A percentile compares a stretch with the other conserved stretches of the same genome.
phyloP scores from a whole-genome alignment of 768 basidiomycete species.

The Tylopilus felleus region DNA sequence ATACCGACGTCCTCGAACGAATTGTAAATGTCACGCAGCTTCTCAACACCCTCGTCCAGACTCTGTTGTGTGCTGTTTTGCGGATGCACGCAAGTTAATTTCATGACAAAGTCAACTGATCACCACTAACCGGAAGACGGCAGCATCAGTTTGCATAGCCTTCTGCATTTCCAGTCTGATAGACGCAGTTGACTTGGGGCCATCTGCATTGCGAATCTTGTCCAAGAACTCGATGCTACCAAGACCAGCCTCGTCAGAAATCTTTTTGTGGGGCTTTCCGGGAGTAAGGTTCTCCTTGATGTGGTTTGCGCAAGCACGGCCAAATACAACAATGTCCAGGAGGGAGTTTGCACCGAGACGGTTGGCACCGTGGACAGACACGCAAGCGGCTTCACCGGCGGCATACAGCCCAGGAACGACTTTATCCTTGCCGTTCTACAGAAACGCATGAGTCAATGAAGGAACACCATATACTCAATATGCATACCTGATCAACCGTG shows the following conservation, averaged over 20 bases:
- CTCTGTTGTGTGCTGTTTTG: constrained; percentile 71
- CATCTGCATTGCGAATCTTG: constrained; percentile 78
- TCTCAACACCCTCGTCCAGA: constrained; percentile 89
- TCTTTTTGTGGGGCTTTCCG: constrained; percentile 85
- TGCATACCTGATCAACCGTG: constrained; percentile 65
- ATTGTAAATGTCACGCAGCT: constrained; percentile 82
- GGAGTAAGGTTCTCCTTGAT: constrained; percentile 89
- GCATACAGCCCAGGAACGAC: constrained; percentile 96
- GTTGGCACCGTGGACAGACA: constrained; percentile 99
- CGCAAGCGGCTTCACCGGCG: constrained; percentile 97
- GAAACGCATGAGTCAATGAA: neutral
- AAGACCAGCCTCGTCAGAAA: constrained; percentile 83
- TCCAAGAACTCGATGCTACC: constrained; percentile 85
- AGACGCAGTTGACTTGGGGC: constrained; percentile 82
- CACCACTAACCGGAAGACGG: constrained; percentile 77
- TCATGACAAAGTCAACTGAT: neutral
- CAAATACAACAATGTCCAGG: constrained; percentile 98
- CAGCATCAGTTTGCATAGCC: constrained; percentile 97
- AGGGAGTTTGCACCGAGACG: constrained; percentile 99
- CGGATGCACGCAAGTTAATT: constrained; percentile 1
- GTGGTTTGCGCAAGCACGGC: constrained; percentile 98
- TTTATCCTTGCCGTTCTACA: constrained; percentile 80
- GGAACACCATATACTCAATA: neutral
- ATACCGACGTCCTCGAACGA: constrained; percentile 89
- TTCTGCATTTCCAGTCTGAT: constrained; percentile 97